Evolutionary conservation across 1,284 basidiomycete genomes (phyloP), one percentile per base, ranked within the genome.

Genomic region (Singerocomus rubriflavus): DNA sequence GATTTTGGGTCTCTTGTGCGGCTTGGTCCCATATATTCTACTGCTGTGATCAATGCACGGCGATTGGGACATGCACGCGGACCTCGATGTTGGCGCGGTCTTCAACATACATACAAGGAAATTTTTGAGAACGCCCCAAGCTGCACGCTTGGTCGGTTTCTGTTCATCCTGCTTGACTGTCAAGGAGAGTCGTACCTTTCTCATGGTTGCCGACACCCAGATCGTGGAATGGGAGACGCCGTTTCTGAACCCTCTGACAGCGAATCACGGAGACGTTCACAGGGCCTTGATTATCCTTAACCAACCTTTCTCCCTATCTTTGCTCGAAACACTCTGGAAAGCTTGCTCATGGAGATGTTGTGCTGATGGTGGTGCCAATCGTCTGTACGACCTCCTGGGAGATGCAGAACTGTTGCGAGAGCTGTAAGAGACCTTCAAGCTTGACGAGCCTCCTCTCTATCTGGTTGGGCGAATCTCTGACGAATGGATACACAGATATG

Each of bases 331-430:
- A 10, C 69, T 93, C 4, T 97, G 94, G 93, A 62, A 70, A 6
- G 73, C 82, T 4, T 80, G 82, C 57, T 53, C 71, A 60, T 85
- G 77, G 82, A 76, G 71, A 53, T 80, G 75, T 51, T 99, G 95
- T 67, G 96, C 96, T 0, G 96, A 98, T 63, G 96, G 96, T 14
- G 96, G 94, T 38, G 92, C 91, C 2, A 99, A 99, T 69, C 78
- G 91, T 17, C 73, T 98, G 21, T 80, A 85, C 58, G 92, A 96
- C 61, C 61, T 75, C 13, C 70, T 89, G 52, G 51, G 46, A 0
- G 45, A 56, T 17, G 35, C 29, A 12, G 45, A 54, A n/a, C 64
- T 63, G 10, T 58, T 67, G 31, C 65, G 66, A 44, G 56, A 58
- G 45, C 48, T 55, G 72, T 72, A 63, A 63, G 66, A 34, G 26